Evolutionary conservation across 1,139 yeast species (phyloP).

Genomic region (Zygosaccharomyces sapae): DNA sequence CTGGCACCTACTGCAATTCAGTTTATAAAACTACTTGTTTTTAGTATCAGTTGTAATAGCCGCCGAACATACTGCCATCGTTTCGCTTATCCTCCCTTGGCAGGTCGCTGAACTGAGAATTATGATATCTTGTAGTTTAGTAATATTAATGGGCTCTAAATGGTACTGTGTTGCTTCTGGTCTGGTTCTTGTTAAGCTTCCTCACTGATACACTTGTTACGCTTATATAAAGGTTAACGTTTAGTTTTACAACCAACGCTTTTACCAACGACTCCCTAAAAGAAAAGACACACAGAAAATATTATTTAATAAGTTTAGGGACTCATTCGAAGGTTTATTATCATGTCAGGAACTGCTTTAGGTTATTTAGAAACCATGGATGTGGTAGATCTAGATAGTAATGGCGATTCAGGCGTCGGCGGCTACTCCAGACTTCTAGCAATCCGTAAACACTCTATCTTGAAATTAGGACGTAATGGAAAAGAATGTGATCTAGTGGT

Average conservation of each 20-base stretch:
- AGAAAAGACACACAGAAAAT: background rate
- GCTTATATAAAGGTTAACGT: conserved; percentile 1
- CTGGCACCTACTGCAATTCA: too few species aligned
- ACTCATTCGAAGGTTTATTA: background rate
- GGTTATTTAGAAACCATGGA: conserved; percentile 19
- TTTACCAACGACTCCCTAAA: background rate
- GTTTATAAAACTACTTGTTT: too few species aligned
- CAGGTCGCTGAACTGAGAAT: too few species aligned
- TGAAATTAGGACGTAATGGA: conserved; percentile 38
- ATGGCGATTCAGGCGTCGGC: conserved; percentile 10
- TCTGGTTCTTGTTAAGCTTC: too few species aligned
- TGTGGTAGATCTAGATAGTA: conserved; percentile 8
- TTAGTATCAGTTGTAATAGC: too few species aligned
- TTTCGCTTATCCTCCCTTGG: too few species aligned
- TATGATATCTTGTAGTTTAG: too few species aligned
- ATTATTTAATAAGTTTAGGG: background rate
- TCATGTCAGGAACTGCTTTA: conserved; percentile 12
- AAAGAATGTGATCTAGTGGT: conserved; percentile 34
- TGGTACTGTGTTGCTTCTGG: too few species aligned
- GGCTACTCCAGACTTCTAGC: conserved; percentile 13
- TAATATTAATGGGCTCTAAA: too few species aligned
- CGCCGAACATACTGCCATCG: too few species aligned
- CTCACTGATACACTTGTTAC: too few species aligned
- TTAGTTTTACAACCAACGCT: background rate
- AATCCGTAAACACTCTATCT: conserved; percentile 21